Evolutionary conservation across 495 filamentous ascomycete genomes (phyloP).

Genomic region (Annulohypoxylon moriforme): DNA sequence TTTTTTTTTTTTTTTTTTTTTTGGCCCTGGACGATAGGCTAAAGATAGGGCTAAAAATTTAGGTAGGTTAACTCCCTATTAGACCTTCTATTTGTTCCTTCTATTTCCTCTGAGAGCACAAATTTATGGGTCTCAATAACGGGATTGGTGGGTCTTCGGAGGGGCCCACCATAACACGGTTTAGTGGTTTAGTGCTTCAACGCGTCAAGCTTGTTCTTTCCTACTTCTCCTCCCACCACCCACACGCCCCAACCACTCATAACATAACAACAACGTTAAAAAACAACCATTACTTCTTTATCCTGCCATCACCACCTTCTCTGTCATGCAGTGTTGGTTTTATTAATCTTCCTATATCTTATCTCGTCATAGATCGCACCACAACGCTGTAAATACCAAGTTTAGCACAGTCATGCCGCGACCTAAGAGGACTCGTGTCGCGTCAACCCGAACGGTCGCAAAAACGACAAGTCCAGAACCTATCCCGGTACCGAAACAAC

Average conservation of each 20-base stretch:
- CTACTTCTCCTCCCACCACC: not conserved
- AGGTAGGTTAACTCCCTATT: too few species aligned
- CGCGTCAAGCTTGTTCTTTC: constrained; percentile 42
- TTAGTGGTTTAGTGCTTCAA: constrained; percentile 14
- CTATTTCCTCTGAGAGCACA: too few species aligned
- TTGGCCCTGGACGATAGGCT: too few species aligned
- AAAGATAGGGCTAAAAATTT: too few species aligned
- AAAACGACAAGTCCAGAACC: constrained; percentile 40
- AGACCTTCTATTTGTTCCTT: too few species aligned
- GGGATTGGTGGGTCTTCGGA: not conserved
- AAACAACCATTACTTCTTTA: not conserved
- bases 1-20: too few species aligned
- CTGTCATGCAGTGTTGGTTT: not conserved
- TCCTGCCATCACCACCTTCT: not conserved
- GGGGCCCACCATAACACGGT: constrained; percentile 28
- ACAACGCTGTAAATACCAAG: not conserved
- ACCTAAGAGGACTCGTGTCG: constrained; percentile 54
- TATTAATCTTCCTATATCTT: not conserved
- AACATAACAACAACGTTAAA: constrained; percentile 8
- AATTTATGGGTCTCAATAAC: not conserved
- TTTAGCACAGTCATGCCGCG: constrained; percentile 53
- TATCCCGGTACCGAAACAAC: constrained; percentile 22
- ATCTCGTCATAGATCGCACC: constrained; percentile 3
- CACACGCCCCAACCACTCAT: not conserved
- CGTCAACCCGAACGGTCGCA: constrained; percentile 47